Evolutionary conservation across 495 filamentous ascomycete species (phyloP), one percentile per base, ranked within the genome.

Genomic region (Durotheca rogersii): DNA sequence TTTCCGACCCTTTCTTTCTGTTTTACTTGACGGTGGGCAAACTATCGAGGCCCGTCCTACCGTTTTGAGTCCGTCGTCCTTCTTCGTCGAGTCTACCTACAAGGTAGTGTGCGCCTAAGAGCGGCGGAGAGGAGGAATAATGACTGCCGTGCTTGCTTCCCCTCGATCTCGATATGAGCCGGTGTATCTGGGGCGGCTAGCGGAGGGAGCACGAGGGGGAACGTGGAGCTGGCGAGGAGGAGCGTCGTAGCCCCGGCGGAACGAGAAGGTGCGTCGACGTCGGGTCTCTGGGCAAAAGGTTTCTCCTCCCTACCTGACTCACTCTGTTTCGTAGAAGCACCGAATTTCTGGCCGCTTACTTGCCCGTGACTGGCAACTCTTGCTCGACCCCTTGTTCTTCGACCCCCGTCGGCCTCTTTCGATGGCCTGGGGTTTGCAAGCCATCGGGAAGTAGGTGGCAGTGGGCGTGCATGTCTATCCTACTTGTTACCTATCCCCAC

Each of bases 121-220:
- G 6, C 42, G n/a, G n/a, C n/a, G n/a, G n/a, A n/a, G n/a, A 29
- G 16, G 25, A 21, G 18, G 33, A 46, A 46, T 7, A 47, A 42
- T 44, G 58, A 64, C 61, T 64, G 61, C 58, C 61, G 61, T 58
- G 58, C 53, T 58, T 38, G 47, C 57, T 60, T 55, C 57, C 51
- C 61, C 58, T 61, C 51, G 60, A 61, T 52, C 52, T 57, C 58
- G 50, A 64, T 64, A 64, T 64, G 57, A 61, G 61, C 58, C 58
- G 61, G 41, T 56, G 50, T 53, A 61, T 50, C 55, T 45, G 29
- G 45, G 51, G 50, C 57, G 57, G 57, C 58, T 61, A 60, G 47
- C 51, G 56, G 56, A 60, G 55, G 55, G 31, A 61, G 53, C 49
- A 61, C 43, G 50, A 55, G 44, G 41, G 50, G 50, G 36, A 59